Evolutionary conservation across 352 stramenopile species (phyloP), one percentile per base, ranked within the genome.

Genomic region (Phytophthora pistaciae): DNA sequence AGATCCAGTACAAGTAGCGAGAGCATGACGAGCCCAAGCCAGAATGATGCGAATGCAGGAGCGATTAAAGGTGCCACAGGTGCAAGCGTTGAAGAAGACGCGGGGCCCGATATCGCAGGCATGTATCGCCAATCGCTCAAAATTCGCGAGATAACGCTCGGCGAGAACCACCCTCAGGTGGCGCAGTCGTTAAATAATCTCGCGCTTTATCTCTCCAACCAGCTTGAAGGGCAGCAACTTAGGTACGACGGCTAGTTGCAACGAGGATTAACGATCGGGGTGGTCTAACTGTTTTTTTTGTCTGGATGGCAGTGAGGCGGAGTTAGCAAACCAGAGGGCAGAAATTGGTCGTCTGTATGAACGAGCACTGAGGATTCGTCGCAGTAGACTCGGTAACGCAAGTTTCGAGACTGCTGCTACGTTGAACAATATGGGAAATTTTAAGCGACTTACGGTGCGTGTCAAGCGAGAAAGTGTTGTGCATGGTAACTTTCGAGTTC

Each of bases 341-440:
- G 83, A 95, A 71, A 89, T 95, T 44, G 84, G 79, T 13, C 69
- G 82, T 56, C 36, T 94, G 3, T 95, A 93, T 53, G 75, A 87
- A 1, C 85, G 82, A 21, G 88, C 88, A 14, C 56, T 94, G 16
- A 75, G 70, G 25, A 95, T 95, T 67, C 86, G 88, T 46, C 78
- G 87, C 5, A 92, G 72, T 11, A 91, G 76, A 10, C 76, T 95
- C 31, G 88, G 88, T 0, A 93, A 92, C 31, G 83, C 87, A 42
- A 95, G 84, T 68, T 88, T 93, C 16, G 88, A 95, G 64, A 94
- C 86, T 1, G 88, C 88, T 6, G 83, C 88, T 5, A 95, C 86
- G 13, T 61, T 95, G 6, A 95, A 91, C 71, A 95, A 95, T 56
- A 90, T 95, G 27, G 88, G 88, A 38, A 95, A 91, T 68, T 92